Conservation (phyloP, 2,329 filamentous ascomycete genomes). For the Scorias spongiosa region DNA sequence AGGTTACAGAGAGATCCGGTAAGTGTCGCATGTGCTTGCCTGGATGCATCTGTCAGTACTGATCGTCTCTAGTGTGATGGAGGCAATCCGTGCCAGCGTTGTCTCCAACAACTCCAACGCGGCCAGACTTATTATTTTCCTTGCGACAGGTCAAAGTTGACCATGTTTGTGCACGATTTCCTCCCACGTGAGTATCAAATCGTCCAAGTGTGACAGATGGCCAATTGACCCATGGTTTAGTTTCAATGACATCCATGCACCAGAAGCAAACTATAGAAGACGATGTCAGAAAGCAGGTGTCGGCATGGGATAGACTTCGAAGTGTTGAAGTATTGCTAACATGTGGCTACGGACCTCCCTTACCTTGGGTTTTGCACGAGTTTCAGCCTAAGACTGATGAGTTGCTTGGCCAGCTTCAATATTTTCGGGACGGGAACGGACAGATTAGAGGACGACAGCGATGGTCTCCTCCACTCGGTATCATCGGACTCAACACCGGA, state of each 20-base stretch:
- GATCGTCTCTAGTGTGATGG: constrained; percentile 16
- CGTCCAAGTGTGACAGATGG: background rate
- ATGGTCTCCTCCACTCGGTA: constrained; percentile 30
- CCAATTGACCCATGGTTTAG: constrained; percentile 2
- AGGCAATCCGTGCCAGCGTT: constrained; percentile 15
- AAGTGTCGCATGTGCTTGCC: constrained; percentile 4
- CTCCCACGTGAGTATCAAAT: constrained; percentile 20
- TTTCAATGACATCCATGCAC: constrained; percentile 25
- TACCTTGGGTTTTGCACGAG: constrained; percentile 31
- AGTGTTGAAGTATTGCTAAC: constrained; percentile 27
- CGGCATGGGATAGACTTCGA: constrained; percentile 18
- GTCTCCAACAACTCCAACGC: constrained; percentile 21
- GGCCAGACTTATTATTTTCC: constrained; percentile 25
- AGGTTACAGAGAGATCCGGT: constrained; percentile 32
- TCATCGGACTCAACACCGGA: constrained; percentile 28
- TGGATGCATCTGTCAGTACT: constrained; percentile 1
- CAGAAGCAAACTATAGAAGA: constrained; percentile 28
- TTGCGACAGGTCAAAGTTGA: constrained; percentile 31
- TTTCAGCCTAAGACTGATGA: constrained; percentile 28
- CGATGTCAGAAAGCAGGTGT: constrained; percentile 24
- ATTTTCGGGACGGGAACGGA: constrained; percentile 22
- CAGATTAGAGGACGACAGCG: constrained; percentile 20
- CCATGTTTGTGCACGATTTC: constrained; percentile 28
- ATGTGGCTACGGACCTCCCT: constrained; percentile 27
- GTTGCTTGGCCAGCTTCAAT: constrained; percentile 27